Evolutionary conservation across 2,329 filamentous ascomycete genomes (phyloP).

Genomic region (Fusarium pseudograminearum): DNA sequence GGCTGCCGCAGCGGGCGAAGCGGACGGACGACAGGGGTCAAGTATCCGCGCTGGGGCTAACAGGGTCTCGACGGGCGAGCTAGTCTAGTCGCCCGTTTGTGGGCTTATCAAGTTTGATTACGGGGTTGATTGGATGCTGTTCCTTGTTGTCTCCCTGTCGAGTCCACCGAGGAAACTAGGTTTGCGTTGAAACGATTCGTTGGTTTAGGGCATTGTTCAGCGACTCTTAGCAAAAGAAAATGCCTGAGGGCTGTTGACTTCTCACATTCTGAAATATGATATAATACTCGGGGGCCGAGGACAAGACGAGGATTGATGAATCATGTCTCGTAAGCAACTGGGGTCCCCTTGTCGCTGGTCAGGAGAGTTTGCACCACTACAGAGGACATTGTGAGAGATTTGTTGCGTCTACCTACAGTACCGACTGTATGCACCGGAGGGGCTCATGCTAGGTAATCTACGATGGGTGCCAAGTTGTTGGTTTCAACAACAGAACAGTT

Average conservation of each 20-base stretch:
- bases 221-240: background rate
- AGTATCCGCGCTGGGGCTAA: background rate
- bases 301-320: background rate
- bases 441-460: background rate
- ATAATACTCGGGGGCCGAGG: background rate
- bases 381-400: background rate
- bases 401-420: background rate
- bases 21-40: background rate
- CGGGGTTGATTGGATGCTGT: background rate
- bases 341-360: background rate
- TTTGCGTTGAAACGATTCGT: background rate
- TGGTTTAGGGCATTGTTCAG: background rate
- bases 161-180: background rate
- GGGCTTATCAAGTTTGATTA: background rate
- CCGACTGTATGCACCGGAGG: background rate
- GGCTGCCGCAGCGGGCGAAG: background rate
- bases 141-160: background rate
- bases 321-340: background rate
- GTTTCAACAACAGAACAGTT: background rate
- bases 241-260: background rate
- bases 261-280: constrained; percentile 1
- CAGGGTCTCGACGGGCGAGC: background rate
- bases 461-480: background rate
- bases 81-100: background rate
- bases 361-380: background rate